phyloP scores from a whole-genome alignment of 805 yeast genomes.

The Saccharomyces kudriavzevii region DNA sequence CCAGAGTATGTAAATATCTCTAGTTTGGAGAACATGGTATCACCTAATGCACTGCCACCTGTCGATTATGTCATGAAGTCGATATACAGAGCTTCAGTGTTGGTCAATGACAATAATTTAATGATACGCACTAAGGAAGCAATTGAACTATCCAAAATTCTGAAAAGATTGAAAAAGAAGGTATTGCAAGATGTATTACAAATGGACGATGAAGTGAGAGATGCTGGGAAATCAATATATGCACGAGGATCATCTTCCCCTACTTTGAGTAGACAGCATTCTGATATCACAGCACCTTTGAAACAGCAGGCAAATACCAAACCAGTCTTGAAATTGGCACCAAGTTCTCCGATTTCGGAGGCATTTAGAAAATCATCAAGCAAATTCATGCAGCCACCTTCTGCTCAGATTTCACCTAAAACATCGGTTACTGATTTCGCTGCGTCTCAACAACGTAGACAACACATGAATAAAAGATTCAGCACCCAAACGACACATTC shows the following conservation, averaged over 20 bases:
- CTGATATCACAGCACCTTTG: background rate
- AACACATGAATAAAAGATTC: background rate
- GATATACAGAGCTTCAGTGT: slow-evolving; percentile 52
- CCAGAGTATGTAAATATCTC: slow-evolving; percentile 24
- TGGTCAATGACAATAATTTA: slow-evolving; percentile 57
- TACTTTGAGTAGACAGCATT: background rate
- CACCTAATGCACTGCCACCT: slow-evolving; percentile 49
- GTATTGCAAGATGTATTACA: slow-evolving; percentile 3
- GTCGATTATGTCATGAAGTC: slow-evolving; percentile 48
- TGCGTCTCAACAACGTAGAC: slow-evolving; percentile 1
- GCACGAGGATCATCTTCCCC: background rate
- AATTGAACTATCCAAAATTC: slow-evolving; percentile 23
- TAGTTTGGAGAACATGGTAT: slow-evolving; percentile 50
- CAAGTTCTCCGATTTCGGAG: slow-evolving; percentile 2
- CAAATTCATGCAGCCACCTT: background rate
- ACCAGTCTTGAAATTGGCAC: slow-evolving; percentile 4
- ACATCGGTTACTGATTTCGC: slow-evolving; percentile 9
- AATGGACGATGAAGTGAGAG: slow-evolving; percentile 4
- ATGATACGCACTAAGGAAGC: slow-evolving; percentile 34
- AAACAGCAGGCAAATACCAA: background rate
- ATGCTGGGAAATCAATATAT: background rate
- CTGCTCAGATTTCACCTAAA: slow-evolving; percentile 13
- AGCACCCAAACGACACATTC: background rate
- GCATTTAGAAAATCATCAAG: slow-evolving; percentile 8
- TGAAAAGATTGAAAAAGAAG: slow-evolving; percentile 15